Percentiles rank a stretch among this genome's conserved stretches.
phyloP scores from a whole-genome alignment of 768 basidiomycete species.

The Lactarius quietus region DNA sequence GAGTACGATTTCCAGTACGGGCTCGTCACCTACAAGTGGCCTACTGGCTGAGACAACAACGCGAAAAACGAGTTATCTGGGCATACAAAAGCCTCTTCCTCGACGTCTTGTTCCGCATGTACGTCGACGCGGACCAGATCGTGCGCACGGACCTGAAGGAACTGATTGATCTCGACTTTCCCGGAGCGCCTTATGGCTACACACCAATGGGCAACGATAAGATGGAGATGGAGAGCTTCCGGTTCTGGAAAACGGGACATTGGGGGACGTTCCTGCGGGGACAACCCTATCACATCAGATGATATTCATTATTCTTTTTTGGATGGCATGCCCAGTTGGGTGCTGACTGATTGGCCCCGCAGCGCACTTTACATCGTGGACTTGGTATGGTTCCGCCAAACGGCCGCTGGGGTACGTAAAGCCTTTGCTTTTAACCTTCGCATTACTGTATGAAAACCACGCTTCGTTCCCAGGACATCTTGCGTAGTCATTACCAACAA shows the following conservation, averaged over 20 bases:
- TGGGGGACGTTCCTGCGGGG: conserved; percentile 88
- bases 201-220: conserved; percentile 98
- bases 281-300: conserved; percentile 94
- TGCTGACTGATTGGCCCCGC: neutral
- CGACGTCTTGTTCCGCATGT: conserved; percentile 98
- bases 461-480: conserved; percentile 56
- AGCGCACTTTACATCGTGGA: conserved; percentile 97
- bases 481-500: conserved; percentile 88
- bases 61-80: conserved; percentile 98
- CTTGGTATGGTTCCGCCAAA: conserved; percentile 86
- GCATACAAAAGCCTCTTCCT: conserved; percentile 99
- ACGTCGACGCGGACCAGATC: conserved; percentile 97
- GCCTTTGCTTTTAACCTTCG: neutral
- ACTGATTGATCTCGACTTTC: conserved; percentile 84
- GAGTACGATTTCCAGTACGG: conserved; percentile 96
- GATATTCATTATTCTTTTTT: neutral
- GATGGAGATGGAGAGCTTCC: conserved; percentile 92
- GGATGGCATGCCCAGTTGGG: neutral
- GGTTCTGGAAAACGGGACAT: conserved; percentile 98
- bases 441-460: neutral
- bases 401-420: conserved; percentile 54
- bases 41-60: conserved; percentile 97
- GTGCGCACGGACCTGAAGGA: conserved; percentile 95
- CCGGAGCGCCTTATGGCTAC: conserved; percentile 92
- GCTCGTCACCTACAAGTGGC: conserved; percentile 99